These are phyloP conservation scores for Ophidiomyces ophidiicola DNA, from an alignment of 2,329 filamentous ascomycete genomes.

Conservation along the genomic window DNA sequence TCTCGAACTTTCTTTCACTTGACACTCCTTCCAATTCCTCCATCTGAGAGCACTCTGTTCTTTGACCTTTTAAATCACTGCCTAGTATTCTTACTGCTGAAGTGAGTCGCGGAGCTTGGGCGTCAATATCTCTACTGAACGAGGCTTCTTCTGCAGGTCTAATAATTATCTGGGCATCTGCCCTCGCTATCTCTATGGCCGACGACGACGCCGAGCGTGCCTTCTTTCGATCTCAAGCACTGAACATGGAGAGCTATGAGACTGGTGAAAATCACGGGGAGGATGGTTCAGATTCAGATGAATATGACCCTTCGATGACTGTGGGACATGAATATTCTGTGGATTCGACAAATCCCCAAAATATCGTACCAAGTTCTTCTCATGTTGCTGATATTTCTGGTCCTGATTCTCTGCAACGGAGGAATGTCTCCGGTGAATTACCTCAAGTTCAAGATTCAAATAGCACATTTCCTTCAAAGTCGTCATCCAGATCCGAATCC, in stretches of 20 bases:
- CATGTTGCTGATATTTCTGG: conserved; percentile 19
- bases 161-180: neutral
- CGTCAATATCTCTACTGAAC: neutral
- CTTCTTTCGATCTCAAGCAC: conserved; percentile 40
- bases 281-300: conserved; percentile 45
- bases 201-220: conserved; percentile 43
- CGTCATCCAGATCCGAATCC: conserved; percentile 27
- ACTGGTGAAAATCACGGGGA: conserved; percentile 42
- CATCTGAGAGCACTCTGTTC: no score
- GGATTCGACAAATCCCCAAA: conserved; percentile 22
- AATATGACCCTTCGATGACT: conserved; percentile 43
- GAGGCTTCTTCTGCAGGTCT: no score
- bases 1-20: no score
- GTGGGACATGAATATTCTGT: conserved; percentile 32
- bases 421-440: conserved; percentile 20
- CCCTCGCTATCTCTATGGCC: conserved; percentile 30
- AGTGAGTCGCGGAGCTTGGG: no score
- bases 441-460: conserved; percentile 22
- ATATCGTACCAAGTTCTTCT: conserved; percentile 20
- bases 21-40: no score
- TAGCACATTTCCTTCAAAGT: conserved; percentile 22
- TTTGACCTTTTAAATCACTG: no score
- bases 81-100: no score
- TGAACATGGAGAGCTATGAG: conserved; percentile 32
- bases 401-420: conserved; percentile 18